phyloP scores from a whole-genome alignment of 352 stramenopile genomes.

The Phytophthora multivora region DNA sequence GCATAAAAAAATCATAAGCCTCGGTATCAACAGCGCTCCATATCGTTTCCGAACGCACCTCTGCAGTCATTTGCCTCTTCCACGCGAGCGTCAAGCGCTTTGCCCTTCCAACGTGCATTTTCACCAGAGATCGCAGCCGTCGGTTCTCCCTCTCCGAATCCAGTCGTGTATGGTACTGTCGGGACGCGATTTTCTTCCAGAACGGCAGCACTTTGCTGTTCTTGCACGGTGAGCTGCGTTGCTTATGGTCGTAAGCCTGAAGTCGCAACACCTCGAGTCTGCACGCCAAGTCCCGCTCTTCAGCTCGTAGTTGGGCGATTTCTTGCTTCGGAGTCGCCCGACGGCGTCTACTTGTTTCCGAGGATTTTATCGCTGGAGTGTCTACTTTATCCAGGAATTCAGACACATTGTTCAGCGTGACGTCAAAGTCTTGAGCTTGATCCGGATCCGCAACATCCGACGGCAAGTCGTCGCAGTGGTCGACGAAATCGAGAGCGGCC shows the following conservation, averaged over 20 bases:
- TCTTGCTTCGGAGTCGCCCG: slow-evolving; percentile 28
- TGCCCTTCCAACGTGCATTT: slow-evolving; percentile 14
- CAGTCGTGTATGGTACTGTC: slow-evolving; percentile 19
- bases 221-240: background rate
- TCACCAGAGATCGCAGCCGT: slow-evolving; percentile 22
- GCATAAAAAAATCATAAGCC: no score
- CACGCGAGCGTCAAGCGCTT: slow-evolving; percentile 23
- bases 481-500: slow-evolving; percentile 20
- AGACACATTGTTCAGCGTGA: slow-evolving; percentile 1
- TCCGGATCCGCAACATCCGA: background rate
- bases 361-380: background rate
- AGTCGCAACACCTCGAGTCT: slow-evolving; percentile 21
- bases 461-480: slow-evolving; percentile 13
- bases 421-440: slow-evolving; percentile 8
- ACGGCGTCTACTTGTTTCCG: background rate
- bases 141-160: slow-evolving; percentile 26
- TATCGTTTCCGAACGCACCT: slow-evolving; percentile 1
- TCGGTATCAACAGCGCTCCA: background rate
- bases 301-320: slow-evolving; percentile 17
- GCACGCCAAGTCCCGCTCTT: slow-evolving; percentile 21
- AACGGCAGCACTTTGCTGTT: slow-evolving; percentile 20
- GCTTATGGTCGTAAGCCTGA: slow-evolving; percentile 10
- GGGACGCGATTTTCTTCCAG: slow-evolving; percentile 28
- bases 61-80: slow-evolving; percentile 20
- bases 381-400: slow-evolving; percentile 9